Evolutionary conservation across 805 yeast species (phyloP), one percentile per base, ranked within the genome.

Genomic region (Yarrowia keelungensis): DNA sequence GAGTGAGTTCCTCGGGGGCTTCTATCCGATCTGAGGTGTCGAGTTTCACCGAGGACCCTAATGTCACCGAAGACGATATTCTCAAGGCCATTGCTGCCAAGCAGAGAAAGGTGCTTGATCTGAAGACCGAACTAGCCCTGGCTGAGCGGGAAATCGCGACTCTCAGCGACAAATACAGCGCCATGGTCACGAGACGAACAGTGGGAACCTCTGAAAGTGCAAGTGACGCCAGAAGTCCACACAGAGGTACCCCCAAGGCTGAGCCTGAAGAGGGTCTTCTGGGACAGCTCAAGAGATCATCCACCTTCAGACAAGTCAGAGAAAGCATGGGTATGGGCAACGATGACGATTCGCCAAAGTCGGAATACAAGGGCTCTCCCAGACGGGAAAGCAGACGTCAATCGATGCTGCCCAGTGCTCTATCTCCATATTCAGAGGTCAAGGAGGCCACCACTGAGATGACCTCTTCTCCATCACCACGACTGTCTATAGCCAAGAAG

Each of bases 51-150:
- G 4, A 11, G 2, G 65, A 59, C 19, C 51, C 65, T 32, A 59
- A 59, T 16, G 54, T 47, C 8, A 49, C 56, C 9, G 56, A 47
- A 8, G 56, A 62, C 9, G 67, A 62, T 15, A 19, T 62, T 38
- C 67, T 62, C 32, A 49, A 47, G 26, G 56, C 67, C 38, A 62
- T 62, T 62, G 67, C 67, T 2, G 56, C 56, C 39, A 62, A 62
- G 56, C 67, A 62, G 47, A 38, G 67, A 22, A 36, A 26, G 39
- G 67, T 62, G 14, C 54, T 62, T 7, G 67, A 62, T 22, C 67
- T 62, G 26, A 62, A 62, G 11, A 49, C 45, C 9, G 67, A 62
- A 16, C 67, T 62, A n/a, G 46, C 45, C 1, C 32, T 47, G 16
- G 56, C 56, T 1, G 67, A 62, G n/a, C 38, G 47, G 15, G 67